These are phyloP conservation scores for Fusarium sp. DNA, from an alignment of 2,329 filamentous ascomycete genomes.

Conservation along the genomic window DNA sequence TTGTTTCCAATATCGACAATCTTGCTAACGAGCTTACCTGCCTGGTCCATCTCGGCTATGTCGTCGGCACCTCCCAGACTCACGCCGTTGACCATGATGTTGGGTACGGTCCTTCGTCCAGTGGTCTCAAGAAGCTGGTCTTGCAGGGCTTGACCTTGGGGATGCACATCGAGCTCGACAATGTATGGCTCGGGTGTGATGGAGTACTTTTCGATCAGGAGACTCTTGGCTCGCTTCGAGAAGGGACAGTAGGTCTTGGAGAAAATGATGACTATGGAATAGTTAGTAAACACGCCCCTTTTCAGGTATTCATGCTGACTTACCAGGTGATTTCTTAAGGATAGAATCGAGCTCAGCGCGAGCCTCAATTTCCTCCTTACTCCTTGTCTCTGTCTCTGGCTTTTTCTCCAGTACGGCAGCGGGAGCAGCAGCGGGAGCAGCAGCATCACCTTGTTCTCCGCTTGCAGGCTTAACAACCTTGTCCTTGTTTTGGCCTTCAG, in stretches of 20 bases:
- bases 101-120: conserved; percentile 88
- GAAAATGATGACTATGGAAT: conserved; percentile 85
- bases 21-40: conserved; percentile 77
- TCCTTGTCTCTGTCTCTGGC: conserved; percentile 68
- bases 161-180: conserved; percentile 90
- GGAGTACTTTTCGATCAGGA: conserved; percentile 86
- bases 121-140: conserved; percentile 79
- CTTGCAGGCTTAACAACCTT: conserved; percentile 58
- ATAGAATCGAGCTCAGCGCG: conserved; percentile 83
- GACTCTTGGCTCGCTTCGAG: conserved; percentile 86
- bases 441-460: conserved; percentile 35
- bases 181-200: conserved; percentile 88
- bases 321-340: conserved; percentile 87
- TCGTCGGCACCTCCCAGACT: conserved; percentile 95
- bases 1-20: conserved; percentile 82
- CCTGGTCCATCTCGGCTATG: conserved; percentile 78
- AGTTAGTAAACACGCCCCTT: conserved; percentile 25
- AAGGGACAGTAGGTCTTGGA: conserved; percentile 94
- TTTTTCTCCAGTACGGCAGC: conserved; percentile 40
- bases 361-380: conserved; percentile 74
- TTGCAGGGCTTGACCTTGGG: conserved; percentile 81
- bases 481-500: conserved; percentile 62
- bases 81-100: conserved; percentile 88
- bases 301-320: conserved; percentile 48
- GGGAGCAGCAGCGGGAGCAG: conserved; percentile 18